Evolutionary conservation across 2,329 filamentous ascomycete species (phyloP).

Genomic region (Diaporthe australafricana): DNA sequence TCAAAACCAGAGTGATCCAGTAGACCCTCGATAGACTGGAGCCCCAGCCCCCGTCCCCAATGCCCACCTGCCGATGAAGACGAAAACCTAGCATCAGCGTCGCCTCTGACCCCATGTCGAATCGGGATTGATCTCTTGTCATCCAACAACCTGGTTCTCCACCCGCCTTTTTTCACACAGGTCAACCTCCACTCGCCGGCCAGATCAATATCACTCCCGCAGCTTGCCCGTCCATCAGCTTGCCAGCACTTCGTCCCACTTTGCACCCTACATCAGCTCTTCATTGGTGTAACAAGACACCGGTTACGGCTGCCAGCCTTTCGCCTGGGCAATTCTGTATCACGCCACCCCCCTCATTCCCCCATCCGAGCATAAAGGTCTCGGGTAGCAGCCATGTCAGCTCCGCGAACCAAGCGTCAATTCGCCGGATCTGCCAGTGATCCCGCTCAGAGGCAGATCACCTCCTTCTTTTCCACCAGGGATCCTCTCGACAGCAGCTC

Average conservation of each 20-base stretch:
- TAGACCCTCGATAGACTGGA: slow-evolving; percentile 16
- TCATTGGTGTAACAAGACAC: slow-evolving; percentile 29
- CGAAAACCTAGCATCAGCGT: not conserved
- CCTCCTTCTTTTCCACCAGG: slow-evolving; percentile 65
- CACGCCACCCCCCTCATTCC: slow-evolving; percentile 5
- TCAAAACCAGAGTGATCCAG: slow-evolving; percentile 5
- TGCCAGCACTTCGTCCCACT: slow-evolving; percentile 23
- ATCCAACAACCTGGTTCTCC: not conserved
- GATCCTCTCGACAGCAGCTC: slow-evolving; percentile 37
- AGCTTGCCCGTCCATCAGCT: slow-evolving; percentile 17
- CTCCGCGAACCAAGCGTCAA: slow-evolving; percentile 68
- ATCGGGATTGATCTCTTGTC: slow-evolving; percentile 2
- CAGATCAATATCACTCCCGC: slow-evolving; percentile 2
- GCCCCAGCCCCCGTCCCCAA: slow-evolving; percentile 27
- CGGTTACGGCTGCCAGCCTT: slow-evolving; percentile 24
- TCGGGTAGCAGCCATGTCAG: slow-evolving; percentile 57
- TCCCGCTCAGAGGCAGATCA: slow-evolving; percentile 71
- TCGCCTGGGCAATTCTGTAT: slow-evolving; percentile 20
- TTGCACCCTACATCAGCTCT: slow-evolving; percentile 8
- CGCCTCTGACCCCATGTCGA: slow-evolving; percentile 8
- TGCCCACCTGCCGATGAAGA: slow-evolving; percentile 16
- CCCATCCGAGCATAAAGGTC: slow-evolving; percentile 14
- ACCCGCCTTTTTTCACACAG: slow-evolving; percentile 18
- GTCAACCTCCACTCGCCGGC: slow-evolving; percentile 38
- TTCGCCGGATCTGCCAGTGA: slow-evolving; percentile 71